A percentile compares a stretch with the other conserved stretches of the same genome.
These are phyloP conservation scores for Malania oleifera DNA, from an alignment of 164 flowering plant species.

Conservation along the genomic window DNA sequence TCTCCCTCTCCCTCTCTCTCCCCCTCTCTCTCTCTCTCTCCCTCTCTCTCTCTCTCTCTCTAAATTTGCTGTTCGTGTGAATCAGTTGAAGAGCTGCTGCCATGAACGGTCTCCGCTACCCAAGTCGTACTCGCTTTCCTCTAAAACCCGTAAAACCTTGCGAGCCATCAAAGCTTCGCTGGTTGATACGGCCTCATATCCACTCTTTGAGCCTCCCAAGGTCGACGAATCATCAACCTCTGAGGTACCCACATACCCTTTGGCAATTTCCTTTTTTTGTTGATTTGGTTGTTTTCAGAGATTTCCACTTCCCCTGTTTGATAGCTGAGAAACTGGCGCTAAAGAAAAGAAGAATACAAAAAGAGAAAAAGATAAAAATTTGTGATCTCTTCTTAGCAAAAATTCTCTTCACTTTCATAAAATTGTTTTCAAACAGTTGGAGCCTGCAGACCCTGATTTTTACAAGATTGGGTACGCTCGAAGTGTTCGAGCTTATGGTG, in stretches of 20 bases:
- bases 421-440: slow-evolving; percentile 38
- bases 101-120: slow-evolving; percentile 13
- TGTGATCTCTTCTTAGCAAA: neutral
- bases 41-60: slow-evolving; percentile 1
- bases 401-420: neutral
- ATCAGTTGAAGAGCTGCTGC: slow-evolving; percentile 2
- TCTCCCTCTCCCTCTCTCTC: slow-evolving; percentile 2
- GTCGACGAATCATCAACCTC: slow-evolving; percentile 21
- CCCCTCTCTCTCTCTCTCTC: neutral
- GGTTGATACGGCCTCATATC: slow-evolving; percentile 25
- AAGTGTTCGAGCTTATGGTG: slow-evolving; percentile 81
- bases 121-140: slow-evolving; percentile 10
- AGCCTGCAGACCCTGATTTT: slow-evolving; percentile 91
- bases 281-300: neutral
- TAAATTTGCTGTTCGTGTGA: slow-evolving; percentile 1
- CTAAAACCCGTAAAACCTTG: slow-evolving; percentile 1
- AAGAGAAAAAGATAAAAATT: no score
- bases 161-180: slow-evolving; percentile 27
- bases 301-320: no score
- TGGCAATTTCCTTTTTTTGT: neutral
- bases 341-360: no score
- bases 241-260: slow-evolving; percentile 18
- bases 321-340: no score
- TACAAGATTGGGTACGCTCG: slow-evolving; percentile 84
- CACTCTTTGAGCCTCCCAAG: slow-evolving; percentile 31